Base-by-base conservation (phyloP, 768 basidiomycete genomes). In the Pisolithus tinctorius region DNA sequence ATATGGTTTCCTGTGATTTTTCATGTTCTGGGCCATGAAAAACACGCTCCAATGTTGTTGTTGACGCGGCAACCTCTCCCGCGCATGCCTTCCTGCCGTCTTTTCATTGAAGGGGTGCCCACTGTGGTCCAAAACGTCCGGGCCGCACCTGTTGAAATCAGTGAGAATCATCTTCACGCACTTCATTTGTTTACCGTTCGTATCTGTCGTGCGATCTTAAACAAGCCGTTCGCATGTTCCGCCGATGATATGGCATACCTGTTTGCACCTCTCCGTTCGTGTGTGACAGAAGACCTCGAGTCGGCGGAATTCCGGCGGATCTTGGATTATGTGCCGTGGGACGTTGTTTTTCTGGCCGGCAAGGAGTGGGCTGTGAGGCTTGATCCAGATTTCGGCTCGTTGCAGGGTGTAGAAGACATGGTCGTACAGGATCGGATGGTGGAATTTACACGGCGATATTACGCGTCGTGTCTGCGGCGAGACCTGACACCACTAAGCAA, bases 401-500 rank as follows among this genome's bases (percentile, higher is more conserved):
- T 56, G 16, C 44, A 54, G 25, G 80, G 77, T 45, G 63, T 85
- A 17, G 60, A 74, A 46, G 86, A 89, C 58, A 78, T 81, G 25
- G 70, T 93, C 20, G 70, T 93, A 31, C 86, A 89, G 65, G 89
- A 92, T 58, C 74, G 88, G 52, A 74, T 73, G 69, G 78, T 80
- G n/a, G 87, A 88, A 61, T 87, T 84, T 59, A 88, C 87, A 2
- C 72, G 83, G 53, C 75, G 88, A 42, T 90, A 84, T 62, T 76
- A 75, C 58, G 77, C 77, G 17, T 61, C 79, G 26, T 68, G 63
- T 40, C 64, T 90, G 30, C 72, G 88, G 47, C 68, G 59, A 20
- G 91, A 93, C 63, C 62, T 93, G 58, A 83, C 76, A 14, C 90
- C 91, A 27, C 63, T 85, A 53, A 86, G 84, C 65, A 83, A 82